phyloP scores from a whole-genome alignment of 225 moss, liverwort and hornwort genomes.

The Polytrichum formosum region DNA sequence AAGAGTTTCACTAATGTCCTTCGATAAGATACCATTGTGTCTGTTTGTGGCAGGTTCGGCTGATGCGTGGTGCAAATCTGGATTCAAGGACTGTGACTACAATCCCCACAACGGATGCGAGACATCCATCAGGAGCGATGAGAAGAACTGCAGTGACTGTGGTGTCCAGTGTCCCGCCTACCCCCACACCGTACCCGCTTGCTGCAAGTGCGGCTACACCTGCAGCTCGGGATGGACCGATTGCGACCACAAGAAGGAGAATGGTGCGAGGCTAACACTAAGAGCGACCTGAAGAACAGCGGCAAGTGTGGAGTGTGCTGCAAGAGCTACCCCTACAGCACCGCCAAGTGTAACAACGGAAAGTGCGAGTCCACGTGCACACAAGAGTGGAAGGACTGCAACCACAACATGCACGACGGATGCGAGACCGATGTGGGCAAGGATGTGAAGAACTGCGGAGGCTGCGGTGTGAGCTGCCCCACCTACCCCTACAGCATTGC shows the following conservation, averaged over 20 bases:
- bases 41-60: not conserved
- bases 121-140: not conserved
- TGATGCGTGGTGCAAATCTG: not conserved
- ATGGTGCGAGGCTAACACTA: not conserved
- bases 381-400: not conserved
- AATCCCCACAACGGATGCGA: slow-evolving; percentile 4
- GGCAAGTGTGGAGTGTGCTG: not conserved
- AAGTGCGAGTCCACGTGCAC: not conserved
- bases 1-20: not conserved
- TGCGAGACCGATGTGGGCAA: slow-evolving; percentile 7
- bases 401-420: slow-evolving; percentile 1
- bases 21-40: not conserved
- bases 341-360: not conserved
- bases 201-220: slow-evolving; percentile 4
- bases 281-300: not conserved
- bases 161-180: not conserved
- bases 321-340: not conserved
- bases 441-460: slow-evolving; percentile 1
- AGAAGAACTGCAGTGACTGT: slow-evolving; percentile 8
- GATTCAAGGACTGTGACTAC: slow-evolving; percentile 1
- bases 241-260: not conserved
- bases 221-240: not conserved
- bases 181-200: not conserved
- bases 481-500: not conserved
- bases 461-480: not conserved